Evolutionary conservation across 2,329 filamentous ascomycete genomes (phyloP).

Genomic region (Trichoderma harzianum): DNA sequence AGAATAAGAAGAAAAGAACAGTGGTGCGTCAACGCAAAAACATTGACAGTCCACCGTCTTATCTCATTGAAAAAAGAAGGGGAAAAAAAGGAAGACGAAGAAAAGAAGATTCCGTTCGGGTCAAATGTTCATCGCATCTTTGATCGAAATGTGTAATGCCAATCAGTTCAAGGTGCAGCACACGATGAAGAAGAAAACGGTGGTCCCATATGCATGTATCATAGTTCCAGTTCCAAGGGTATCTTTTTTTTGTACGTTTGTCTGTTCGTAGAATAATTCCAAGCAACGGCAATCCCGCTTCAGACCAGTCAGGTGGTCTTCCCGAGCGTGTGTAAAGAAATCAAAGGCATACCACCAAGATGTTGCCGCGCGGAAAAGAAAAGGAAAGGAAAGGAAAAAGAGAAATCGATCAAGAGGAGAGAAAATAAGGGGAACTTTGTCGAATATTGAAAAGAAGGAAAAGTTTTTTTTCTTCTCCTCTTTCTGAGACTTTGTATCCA

Average conservation of each 20-base stretch:
- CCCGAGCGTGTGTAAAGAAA: background rate
- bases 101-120: background rate
- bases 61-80: background rate
- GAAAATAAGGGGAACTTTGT: background rate
- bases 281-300: background rate
- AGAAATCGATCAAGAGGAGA: background rate
- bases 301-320: background rate
- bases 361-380: background rate
- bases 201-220: background rate
- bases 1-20: background rate
- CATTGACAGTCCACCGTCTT: background rate
- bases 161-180: background rate
- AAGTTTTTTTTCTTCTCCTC: background rate
- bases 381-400: background rate
- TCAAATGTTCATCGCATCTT: background rate
- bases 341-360: background rate
- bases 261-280: background rate
- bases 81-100: background rate
- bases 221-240: background rate
- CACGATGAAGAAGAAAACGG: background rate
- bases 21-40: background rate
- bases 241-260: background rate
- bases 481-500: background rate
- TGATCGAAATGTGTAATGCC: background rate
- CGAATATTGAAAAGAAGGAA: background rate